Conservation (phyloP, 495 filamentous ascomycete genomes). For the Neurospora sp. region DNA sequence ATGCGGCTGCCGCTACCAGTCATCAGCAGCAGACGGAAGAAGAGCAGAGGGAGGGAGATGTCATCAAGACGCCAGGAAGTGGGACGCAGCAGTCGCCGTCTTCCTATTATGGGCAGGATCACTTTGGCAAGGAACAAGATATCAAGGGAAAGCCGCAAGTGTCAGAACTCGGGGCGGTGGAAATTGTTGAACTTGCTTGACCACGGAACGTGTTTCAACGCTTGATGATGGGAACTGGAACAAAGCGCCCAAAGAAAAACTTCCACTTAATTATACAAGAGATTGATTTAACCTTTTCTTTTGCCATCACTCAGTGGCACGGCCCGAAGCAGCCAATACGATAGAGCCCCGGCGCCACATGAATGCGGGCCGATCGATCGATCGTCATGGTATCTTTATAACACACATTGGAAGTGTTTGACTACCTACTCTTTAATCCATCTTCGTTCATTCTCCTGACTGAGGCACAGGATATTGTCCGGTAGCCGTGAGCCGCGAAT, state of each 20-base stretch:
- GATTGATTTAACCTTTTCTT: neutral
- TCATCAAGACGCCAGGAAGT: too few species aligned
- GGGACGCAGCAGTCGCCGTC: too few species aligned
- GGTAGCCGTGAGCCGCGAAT: neutral
- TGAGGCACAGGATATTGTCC: neutral
- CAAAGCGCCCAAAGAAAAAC: neutral
- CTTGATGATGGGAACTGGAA: neutral
- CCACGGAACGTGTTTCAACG: neutral
- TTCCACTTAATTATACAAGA: neutral
- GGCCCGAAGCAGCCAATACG: neutral
- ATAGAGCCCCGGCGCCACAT: neutral
- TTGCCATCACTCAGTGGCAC: neutral
- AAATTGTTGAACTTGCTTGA: neutral
- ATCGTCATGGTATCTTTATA: neutral
- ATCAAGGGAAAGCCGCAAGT: neutral
- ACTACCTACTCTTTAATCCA: neutral
- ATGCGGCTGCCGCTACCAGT: too few species aligned
- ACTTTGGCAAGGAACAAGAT: neutral
- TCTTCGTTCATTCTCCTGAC: neutral
- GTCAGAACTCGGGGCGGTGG: neutral
- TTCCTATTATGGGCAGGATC: too few species aligned
- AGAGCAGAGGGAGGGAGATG: too few species aligned
- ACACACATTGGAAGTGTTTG: neutral
- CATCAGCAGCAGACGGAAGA: too few species aligned
- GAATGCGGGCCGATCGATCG: neutral